Evolutionary conservation across 2,329 filamentous ascomycete species (phyloP), one percentile per base, ranked within the genome.

Genomic region (Phoma sp.): DNA sequence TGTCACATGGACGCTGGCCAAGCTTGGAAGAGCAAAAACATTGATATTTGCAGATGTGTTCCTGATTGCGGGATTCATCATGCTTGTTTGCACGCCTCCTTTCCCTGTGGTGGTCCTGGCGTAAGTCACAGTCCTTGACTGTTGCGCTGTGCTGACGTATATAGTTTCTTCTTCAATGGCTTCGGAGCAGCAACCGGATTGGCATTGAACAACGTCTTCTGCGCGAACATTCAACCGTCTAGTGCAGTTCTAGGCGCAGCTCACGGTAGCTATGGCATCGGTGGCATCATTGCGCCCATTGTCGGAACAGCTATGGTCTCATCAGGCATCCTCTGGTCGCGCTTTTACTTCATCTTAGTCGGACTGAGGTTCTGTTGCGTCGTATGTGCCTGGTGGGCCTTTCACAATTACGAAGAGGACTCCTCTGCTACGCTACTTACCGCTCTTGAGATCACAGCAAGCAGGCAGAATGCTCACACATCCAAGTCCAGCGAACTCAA

Each of bases 261-360:
- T 54, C 89, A 92, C 68, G 89, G 88, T 5, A 81, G 79, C 39
- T 91, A 81, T 61, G 78, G 78, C 2, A 57, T 81, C 5, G 79
- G 78, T 1, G 78, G 79, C 3, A 79, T 83, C 10, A 66, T 86
- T 18, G 89, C 86, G 0, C 90, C 91, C 0, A 79, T 96, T 6
- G 83, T 91, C 11, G 90, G 90, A 1, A 96, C 90, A 0, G 81
- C 86, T 0, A 81, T 96, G 64, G 87, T 87, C 1, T 86, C 88
- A 0, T 73, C 78, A 9, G 80, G 82, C 4, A 72, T 84, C 0
- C 61, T 80, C 22, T 95, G 90, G 89, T 86, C 84, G 39, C 80
- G 84, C 14, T 95, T 89, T 77, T 96, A 93, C 70, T 74, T 88
- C 37, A 76, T 96, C 23, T 81, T 83, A 0, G 76, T 93, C 7